These are phyloP conservation scores for Epichloe sibirici DNA, from an alignment of 2,329 filamentous ascomycete genomes.

Conservation along the genomic window DNA sequence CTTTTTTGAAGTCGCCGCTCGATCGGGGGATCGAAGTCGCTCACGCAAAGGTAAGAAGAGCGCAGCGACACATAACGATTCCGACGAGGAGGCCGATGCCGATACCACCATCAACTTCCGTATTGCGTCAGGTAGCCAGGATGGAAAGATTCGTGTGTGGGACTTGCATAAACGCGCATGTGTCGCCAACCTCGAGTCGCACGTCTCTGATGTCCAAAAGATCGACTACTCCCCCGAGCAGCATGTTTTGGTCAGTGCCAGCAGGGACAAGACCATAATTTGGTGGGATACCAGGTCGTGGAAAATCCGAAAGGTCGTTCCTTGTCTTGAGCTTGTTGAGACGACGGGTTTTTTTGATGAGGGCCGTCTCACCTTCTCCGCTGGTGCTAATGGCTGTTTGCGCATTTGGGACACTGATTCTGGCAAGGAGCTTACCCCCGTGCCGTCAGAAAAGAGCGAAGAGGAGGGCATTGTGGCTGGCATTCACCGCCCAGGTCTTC, in stretches of 20 bases:
- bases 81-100: slow-evolving; percentile 29
- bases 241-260: slow-evolving; percentile 67
- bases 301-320: slow-evolving; percentile 70
- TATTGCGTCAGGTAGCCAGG: slow-evolving; percentile 83
- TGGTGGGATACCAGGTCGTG: slow-evolving; percentile 82
- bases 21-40: slow-evolving; percentile 18
- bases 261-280: slow-evolving; percentile 87
- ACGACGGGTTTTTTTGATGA: slow-evolving; percentile 65
- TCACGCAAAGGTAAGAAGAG: slow-evolving; percentile 24
- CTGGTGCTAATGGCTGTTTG: slow-evolving; percentile 70
- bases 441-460: slow-evolving; percentile 51
- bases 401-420: slow-evolving; percentile 72
- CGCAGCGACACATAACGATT: slow-evolving; percentile 17
- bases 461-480: slow-evolving; percentile 59
- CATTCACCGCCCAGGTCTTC: slow-evolving; percentile 50
- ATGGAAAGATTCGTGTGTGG: slow-evolving; percentile 86
- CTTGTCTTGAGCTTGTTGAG: slow-evolving; percentile 77
- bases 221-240: slow-evolving; percentile 69
- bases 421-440: slow-evolving; percentile 66
- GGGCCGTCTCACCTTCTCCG: slow-evolving; percentile 66
- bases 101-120: slow-evolving; percentile 49
- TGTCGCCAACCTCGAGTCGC: slow-evolving; percentile 70
- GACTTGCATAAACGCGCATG: slow-evolving; percentile 75
- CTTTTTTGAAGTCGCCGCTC: slow-evolving; percentile 73
- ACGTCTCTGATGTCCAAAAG: slow-evolving; percentile 86